Evolutionary conservation across 345 rosid genomes (phyloP), one percentile per base, ranked within the genome.

Genomic region (Camelina hispida): DNA sequence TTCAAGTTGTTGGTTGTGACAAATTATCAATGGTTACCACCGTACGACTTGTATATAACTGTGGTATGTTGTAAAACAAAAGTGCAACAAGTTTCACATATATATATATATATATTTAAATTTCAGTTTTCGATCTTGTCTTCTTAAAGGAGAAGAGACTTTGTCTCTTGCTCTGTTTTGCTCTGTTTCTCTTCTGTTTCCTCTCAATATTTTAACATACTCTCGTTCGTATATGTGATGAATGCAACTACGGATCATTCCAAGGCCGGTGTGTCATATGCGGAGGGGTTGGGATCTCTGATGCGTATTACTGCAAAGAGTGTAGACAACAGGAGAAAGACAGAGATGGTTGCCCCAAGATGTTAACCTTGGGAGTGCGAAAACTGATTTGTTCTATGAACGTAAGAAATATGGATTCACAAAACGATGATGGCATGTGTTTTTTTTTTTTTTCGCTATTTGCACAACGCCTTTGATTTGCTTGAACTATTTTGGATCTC

Each of bases 161-260:
- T n/a, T 1, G 25, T 23, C 25, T 23, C 25, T 20, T 20, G 22
- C 22, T 20, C 1, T 20, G 1, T 20, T 20, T 23, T 23, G 3
- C 25, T 23, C 25, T 23, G 25, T 23, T 23, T 23, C 25, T 23
- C 3, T 23, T 23, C 2, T 23, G 1, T 2, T 23, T 23, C 25
- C 25, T 23, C 25, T 23, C 25, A 23, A 23, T 23, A 23, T 23
- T 23, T 2, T 23, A 23, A 23, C 25, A 23, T 82, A 88, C 91
- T 10, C 91, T 87, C 1, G 91, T 88, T n/a, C 85, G 88, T 35
- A 85, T 88, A 6, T 88, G 91, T 71, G 93, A 88, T 47, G 89
- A 88, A 56, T 88, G 91, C 81, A 88, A 88, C 82, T 86, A 87
- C n/a, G 89, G 93, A 0, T 88, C 93, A 11, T 88, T 87, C 83